Conservation (phyloP, 192 early-diverging fungal species). For the Cetraspora pellucida region DNA sequence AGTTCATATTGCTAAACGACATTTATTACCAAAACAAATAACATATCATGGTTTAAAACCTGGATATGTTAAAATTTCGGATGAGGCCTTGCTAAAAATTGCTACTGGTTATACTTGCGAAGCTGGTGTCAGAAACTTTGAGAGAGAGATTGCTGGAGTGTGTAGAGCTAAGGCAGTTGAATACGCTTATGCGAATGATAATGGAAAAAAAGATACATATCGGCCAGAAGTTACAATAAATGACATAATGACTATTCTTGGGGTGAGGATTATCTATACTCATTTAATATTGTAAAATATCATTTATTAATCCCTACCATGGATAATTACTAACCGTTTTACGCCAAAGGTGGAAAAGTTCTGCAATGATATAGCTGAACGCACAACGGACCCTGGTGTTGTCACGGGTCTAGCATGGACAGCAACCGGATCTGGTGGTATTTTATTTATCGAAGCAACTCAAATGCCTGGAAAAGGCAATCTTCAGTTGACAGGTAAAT, state of each 20-base stretch:
- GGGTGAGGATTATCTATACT: slow-evolving; percentile 42
- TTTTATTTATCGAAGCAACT: slow-evolving; percentile 81
- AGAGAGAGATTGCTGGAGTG: slow-evolving; percentile 71
- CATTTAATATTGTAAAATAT: neutral
- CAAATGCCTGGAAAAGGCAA: slow-evolving; percentile 73
- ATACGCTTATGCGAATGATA: slow-evolving; percentile 61
- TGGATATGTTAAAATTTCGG: slow-evolving; percentile 52
- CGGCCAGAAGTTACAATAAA: slow-evolving; percentile 47
- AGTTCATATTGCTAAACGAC: slow-evolving; percentile 68
- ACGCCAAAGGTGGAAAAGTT: slow-evolving; percentile 51
- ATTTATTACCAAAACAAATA: slow-evolving; percentile 79
- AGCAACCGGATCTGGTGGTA: slow-evolving; percentile 66
- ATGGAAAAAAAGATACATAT: slow-evolving; percentile 41
- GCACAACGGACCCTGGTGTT: slow-evolving; percentile 68
- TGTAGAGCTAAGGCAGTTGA: slow-evolving; percentile 71
- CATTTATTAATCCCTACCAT: neutral
- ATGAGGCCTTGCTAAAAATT: slow-evolving; percentile 61
- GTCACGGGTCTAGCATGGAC: slow-evolving; percentile 85
- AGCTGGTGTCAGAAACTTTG: slow-evolving; percentile 75
- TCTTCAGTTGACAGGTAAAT: slow-evolving; percentile 65
- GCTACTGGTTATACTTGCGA: slow-evolving; percentile 78
- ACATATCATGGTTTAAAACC: slow-evolving; percentile 61
- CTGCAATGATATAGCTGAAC: slow-evolving; percentile 72
- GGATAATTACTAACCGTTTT: neutral
- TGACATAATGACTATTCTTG: slow-evolving; percentile 66